A percentile compares a stretch with the other conserved stretches of the same genome.
Conservation (phyloP, 2,329 filamentous ascomycete genomes). For the Ophiostoma novo-ulmi region DNA sequence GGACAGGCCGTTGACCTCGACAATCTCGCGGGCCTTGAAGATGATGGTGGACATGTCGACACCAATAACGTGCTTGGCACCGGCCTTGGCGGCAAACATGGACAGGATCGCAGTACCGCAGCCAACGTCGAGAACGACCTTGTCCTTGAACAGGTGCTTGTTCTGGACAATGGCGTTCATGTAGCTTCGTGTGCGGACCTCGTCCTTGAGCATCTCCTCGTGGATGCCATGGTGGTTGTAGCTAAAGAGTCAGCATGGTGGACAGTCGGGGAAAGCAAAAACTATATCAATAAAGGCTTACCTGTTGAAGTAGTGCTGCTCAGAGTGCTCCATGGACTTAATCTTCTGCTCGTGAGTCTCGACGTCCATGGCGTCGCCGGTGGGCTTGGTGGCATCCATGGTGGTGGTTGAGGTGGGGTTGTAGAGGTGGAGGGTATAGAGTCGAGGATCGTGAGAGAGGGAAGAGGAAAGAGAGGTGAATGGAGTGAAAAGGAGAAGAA, state of each 20-base stretch:
- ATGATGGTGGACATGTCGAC: slow-evolving; percentile 99
- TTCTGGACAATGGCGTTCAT: slow-evolving; percentile 98
- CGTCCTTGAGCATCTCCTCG: slow-evolving; percentile 99
- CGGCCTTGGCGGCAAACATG: slow-evolving; percentile 97
- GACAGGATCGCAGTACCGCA: slow-evolving; percentile 97
- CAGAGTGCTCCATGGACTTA: slow-evolving; percentile 79
- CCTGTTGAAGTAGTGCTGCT: slow-evolving; percentile 99
- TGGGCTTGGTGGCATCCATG: slow-evolving; percentile 17
- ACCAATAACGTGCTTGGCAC: slow-evolving; percentile 96
- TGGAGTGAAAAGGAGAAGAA: not conserved
- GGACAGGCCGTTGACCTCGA: slow-evolving; percentile 81
- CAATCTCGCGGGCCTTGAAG: slow-evolving; percentile 95
- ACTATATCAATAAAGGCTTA: slow-evolving; percentile 36
- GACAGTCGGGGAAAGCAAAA: not conserved
- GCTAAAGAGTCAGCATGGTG: slow-evolving; percentile 44
- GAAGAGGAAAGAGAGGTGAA: not conserved
- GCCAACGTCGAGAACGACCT: slow-evolving; percentile 91
- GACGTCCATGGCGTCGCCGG: slow-evolving; percentile 49
- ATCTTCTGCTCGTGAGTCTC: slow-evolving; percentile 58
- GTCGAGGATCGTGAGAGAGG: not conserved
- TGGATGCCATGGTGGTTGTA: slow-evolving; percentile 99
- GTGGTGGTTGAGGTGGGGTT: not conserved
- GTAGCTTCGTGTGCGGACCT: slow-evolving; percentile 93
- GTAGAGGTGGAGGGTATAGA: not conserved
- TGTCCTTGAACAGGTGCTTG: slow-evolving; percentile 86